Base-by-base conservation (phyloP, 768 basidiomycete genomes). In the Mycena alexandri region DNA sequence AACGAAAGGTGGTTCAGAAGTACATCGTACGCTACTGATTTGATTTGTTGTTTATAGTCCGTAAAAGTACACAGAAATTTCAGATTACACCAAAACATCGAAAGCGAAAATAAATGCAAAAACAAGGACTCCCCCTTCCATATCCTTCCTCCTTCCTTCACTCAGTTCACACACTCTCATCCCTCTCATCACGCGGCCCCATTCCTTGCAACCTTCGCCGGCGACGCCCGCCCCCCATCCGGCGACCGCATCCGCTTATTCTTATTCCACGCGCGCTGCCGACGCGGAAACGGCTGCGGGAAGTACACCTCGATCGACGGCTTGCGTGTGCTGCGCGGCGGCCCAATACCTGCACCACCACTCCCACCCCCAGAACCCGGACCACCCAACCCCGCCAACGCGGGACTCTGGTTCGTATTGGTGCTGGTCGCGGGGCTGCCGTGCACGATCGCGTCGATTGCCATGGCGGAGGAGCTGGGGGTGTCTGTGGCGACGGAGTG, bases 391-490 rank as follows among this genome's bases (percentile, higher is more conserved):
- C 29, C 29, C 43, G 16, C 54, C 61, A 33, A 25, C 5, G 36
- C n/a, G n/a, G 22, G 54, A 38, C 36, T 38, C 38, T 38, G 38
- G 14, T 38, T 38, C 38, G 38, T 38, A 34, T 16, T n/a, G 38
- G 72, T 67, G 71, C 73, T 73, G n/a, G 76, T 76, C 57, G 79
- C 77, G 0, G 90, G 89, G 70, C 89, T 90, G 1, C 87, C 89
- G 75, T 90, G 90, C 8, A 91, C 89, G 21, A 91, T 82, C 2
- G 88, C 86, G 54, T 90, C 89, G 41, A 92, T 89, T 7, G 86
- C 83, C 82, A 91, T 84, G 24, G 38, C 38, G 38, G 38, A 38
- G 38, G 56, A 57, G 21, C 47, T 21, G 2, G 47, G 47, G 13
- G 47, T 48, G 47, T 24, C 47, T 5, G 47, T 48, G 21, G 21